These are phyloP conservation scores for Solanum ossicruentum DNA, from an alignment of 257 asterid genomes.

Conservation along the genomic window DNA sequence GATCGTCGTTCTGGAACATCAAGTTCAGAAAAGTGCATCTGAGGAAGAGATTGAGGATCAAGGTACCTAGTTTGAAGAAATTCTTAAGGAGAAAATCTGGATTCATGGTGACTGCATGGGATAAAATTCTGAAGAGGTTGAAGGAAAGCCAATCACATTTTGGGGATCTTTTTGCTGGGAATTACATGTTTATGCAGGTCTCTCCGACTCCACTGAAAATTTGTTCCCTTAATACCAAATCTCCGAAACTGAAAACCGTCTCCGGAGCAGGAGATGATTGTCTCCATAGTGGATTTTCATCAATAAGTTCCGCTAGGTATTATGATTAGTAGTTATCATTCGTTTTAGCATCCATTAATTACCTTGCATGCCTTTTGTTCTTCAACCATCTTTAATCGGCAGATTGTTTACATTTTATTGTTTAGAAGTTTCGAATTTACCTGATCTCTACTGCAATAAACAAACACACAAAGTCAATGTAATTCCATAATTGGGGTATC, in stretches of 20 bases:
- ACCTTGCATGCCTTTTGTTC: not conserved
- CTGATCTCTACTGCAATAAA: not conserved
- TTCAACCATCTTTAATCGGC: not conserved
- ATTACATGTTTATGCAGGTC: constrained; percentile 78
- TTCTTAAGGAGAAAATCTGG: constrained; percentile 31
- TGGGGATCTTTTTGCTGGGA: constrained; percentile 80
- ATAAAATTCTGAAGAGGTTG: constrained; percentile 42
- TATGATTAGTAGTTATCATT: not conserved
- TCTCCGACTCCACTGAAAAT: constrained; percentile 53
- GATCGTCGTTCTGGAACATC: not conserved
- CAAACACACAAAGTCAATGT: not conserved
- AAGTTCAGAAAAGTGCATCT: constrained; percentile 21
- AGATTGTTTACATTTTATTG: not conserved
- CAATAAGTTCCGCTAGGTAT: not conserved
- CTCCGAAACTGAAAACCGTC: not conserved
- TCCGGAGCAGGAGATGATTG: not conserved
- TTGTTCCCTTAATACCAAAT: not conserved
- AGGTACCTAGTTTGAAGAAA: constrained; percentile 36
- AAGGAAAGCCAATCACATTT: constrained; percentile 71
- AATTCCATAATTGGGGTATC: not conserved
- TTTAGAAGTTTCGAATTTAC: not conserved
- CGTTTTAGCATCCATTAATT: not conserved
- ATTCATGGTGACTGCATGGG: constrained; percentile 30
- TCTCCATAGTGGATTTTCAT: not conserved
- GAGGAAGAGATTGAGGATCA: constrained; percentile 15